These are phyloP conservation scores for Komagataella mondaviorum DNA, from an alignment of 805 yeast species.

Conservation along the genomic window DNA sequence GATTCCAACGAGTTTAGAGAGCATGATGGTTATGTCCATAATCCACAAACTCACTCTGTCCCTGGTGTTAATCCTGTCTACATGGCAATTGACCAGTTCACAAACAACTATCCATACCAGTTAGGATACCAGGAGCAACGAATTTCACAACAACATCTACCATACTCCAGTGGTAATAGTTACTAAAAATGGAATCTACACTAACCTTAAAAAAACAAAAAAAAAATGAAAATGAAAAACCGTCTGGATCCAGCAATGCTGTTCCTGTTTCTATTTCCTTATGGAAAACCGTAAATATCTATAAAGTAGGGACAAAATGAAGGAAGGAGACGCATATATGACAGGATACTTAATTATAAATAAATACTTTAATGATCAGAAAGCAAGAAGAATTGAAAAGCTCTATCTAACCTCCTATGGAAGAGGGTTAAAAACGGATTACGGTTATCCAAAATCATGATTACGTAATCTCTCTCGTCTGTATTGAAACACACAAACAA, in stretches of 20 bases:
- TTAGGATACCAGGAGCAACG: not conserved
- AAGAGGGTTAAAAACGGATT: not conserved
- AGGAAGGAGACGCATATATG: not conserved
- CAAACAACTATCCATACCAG: not conserved
- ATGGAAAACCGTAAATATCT: not conserved
- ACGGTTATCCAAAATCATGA: not conserved
- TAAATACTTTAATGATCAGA: not conserved
- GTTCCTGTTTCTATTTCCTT: not conserved
- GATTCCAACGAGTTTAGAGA: not conserved
- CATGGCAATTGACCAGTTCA: not conserved
- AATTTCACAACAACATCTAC: not conserved
- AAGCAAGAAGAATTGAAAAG: not conserved
- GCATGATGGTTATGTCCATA: not conserved
- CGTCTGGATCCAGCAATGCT: not conserved
- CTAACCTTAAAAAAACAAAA: too few relatives aligned
- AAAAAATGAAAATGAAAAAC: not conserved
- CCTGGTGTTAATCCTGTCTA: not conserved
- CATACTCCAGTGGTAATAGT: not conserved
- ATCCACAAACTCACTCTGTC: not conserved
- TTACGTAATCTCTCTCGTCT: not conserved
- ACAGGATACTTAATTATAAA: not conserved
- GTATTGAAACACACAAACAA: not conserved
- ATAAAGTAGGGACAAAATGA: not conserved
- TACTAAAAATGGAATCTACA: not conserved
- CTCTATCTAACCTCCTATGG: not conserved